Base-by-base conservation (phyloP, 192 early-diverging fungal species). In the Coemansia reversa region DNA sequence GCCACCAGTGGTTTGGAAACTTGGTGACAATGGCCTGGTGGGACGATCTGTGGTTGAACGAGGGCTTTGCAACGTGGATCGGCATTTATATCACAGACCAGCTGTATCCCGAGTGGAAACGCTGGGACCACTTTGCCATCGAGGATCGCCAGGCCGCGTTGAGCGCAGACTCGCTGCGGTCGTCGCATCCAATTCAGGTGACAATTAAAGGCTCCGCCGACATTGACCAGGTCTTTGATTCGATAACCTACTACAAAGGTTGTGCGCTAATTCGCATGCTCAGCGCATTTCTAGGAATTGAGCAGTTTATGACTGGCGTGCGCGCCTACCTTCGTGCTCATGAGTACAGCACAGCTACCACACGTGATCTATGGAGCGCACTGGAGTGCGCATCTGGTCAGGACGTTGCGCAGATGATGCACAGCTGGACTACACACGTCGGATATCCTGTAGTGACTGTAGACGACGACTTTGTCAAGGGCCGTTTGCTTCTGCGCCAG, bases 1-100 rank as follows among this genome's bases (percentile, higher is more conserved):
- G 90, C 49, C 92, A 92, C 67, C 89, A 91, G 76, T 90, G 88
- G 88, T 93, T 94, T 62, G 92, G 92, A 8, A 93, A 93, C 70
- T 73, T 94, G 55, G 92, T 93, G 1, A 93, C 92, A 5, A 91
- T 92, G 88, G 77, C 79, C 53, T 83, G 84, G 84, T 84, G 81
- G 82, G 67, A 84, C 74, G 87, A 91, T 52, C 63, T 92, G 35
- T 93, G 92, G 92, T 83, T 93, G 35, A 93, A 93, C 78, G 92
- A 93, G 76, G 92, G 92, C 30, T 93, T 93, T 79, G 92, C 92
- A 24, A 93, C 92, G 18, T 92, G 87, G 74, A 87, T 90, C 22
- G 91, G 90, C 29, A 85, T 79, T 65, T 63, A 90, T 58, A 87
- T 88, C 29, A 81, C 84, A 11, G 89, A 92, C 68, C 66, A 87